Conservation (phyloP, 2,329 filamentous ascomycete genomes). For the Trichothecium sympodiale region DNA sequence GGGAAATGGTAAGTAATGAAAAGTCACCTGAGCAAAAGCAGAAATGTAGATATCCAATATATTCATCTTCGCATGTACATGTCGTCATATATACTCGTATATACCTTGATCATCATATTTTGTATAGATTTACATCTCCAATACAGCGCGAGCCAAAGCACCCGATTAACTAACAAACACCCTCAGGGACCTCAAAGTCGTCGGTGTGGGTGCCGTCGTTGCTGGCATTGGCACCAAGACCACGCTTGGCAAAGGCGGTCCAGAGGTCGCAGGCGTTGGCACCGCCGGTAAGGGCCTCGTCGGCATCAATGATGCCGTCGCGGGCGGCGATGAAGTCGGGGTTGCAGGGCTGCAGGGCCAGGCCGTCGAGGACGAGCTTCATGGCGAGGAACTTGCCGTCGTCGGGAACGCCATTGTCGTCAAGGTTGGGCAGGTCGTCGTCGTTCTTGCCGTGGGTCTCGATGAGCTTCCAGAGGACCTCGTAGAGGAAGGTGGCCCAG, state of each 20-base stretch:
- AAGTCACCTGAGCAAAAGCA: too few relatives aligned
- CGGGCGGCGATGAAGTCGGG: conserved; percentile 41
- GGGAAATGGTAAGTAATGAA: too few relatives aligned
- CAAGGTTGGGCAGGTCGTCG: conserved; percentile 27
- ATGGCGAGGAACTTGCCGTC: conserved; percentile 40
- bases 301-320: conserved; percentile 45
- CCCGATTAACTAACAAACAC: too few relatives aligned
- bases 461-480: conserved; percentile 46
- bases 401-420: conserved; percentile 30
- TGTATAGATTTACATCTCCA: too few relatives aligned
- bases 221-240: conserved; percentile 30
- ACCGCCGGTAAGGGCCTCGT: conserved; percentile 37
- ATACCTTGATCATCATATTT: not conserved
- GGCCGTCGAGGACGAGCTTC: conserved; percentile 40
- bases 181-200: conserved; percentile 16
- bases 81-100: not conserved
- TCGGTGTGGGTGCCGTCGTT: conserved; percentile 15
- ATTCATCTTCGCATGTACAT: conserved; percentile 2
- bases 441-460: conserved; percentile 42
- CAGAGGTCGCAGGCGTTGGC: conserved; percentile 40
- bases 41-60: too few relatives aligned
- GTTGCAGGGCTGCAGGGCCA: conserved; percentile 45
- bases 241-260: conserved; percentile 45
- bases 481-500: conserved; percentile 43
- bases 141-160: too few relatives aligned